These are phyloP conservation scores for Brasenia schreberi DNA, from an alignment of 164 flowering plant genomes.

Conservation along the genomic window DNA sequence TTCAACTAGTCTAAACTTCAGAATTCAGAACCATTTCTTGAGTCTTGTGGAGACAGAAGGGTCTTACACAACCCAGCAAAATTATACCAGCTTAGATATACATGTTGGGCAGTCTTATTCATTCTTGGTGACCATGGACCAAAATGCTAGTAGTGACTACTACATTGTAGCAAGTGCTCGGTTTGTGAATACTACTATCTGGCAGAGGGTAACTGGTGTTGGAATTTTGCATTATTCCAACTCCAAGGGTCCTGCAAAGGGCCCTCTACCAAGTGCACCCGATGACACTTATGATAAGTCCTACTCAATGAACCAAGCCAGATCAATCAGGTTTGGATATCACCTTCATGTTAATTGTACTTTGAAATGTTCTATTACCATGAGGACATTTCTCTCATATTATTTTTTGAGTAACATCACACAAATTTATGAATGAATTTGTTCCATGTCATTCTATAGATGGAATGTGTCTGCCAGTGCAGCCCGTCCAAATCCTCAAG, in stretches of 20 bases:
- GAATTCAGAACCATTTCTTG: conserved; percentile 79
- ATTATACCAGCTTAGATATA: conserved; percentile 85
- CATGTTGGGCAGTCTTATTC: conserved; percentile 99
- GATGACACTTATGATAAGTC: conserved; percentile 76
- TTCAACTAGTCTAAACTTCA: conserved; percentile 87
- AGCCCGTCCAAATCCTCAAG: conserved; percentile 98
- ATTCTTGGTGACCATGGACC: conserved; percentile 90
- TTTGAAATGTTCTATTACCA: not conserved
- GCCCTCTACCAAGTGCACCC: conserved; percentile 82
- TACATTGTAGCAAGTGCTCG: conserved; percentile 97
- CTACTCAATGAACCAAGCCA: conserved; percentile 96
- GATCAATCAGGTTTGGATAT: conserved; percentile 73
- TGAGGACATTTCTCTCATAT: not conserved
- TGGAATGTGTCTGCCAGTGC: conserved; percentile 91
- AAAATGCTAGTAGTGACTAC: conserved; percentile 87
- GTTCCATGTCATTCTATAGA: conserved; percentile 14
- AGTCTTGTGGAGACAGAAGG: conserved; percentile 88
- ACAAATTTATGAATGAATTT: not conserved
- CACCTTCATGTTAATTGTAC: not conserved
- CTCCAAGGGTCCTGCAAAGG: conserved; percentile 70
- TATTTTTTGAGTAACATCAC: not conserved
- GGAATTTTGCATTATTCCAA: conserved; percentile 73
- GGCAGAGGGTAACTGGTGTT: conserved; percentile 90
- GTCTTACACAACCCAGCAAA: conserved; percentile 87
- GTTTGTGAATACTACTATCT: conserved; percentile 68